Evolutionary conservation across 2,329 filamentous ascomycete genomes (phyloP), one percentile per base, ranked within the genome.

Genomic region (Periconia sp.): DNA sequence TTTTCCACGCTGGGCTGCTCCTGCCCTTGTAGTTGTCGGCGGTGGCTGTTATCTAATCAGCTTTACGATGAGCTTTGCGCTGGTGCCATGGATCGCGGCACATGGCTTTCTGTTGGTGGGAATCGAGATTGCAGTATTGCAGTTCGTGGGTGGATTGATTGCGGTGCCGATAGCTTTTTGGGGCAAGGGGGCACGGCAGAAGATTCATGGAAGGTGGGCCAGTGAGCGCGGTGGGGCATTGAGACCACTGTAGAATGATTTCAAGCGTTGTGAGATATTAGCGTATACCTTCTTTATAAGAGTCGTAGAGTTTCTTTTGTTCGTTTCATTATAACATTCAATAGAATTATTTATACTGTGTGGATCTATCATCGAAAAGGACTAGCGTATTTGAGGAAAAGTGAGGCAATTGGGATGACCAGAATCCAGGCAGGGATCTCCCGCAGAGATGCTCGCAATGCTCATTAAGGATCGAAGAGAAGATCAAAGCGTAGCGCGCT

Each of bases 51-150:
- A 56, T 35, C 25, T 65, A 1, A 16, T 57, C 3, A 52, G 46
- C 37, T 65, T 62, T 28, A 33, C 34, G 0, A 40, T 66, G 50
- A 61, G 48, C 34, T 64, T 61, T 34, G 50, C 42, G 1, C 44
- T 63, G 1, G 41, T 48, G 1, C 59, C 57, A 2, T 67, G 62
- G 62, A 55, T 64, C 9, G 29, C 30, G 0, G 40, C 52, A 5
- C 60, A 67, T 16, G 62, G 60, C 0, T 62, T 51, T 35, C 41
- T 61, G 56, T 22, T 63, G 40, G 46, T 68, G 31, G 52, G 66
- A 33, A 46, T 71, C 52, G 36, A 74, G 50, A 43, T 71, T 56
- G 36, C 65, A 58, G 31, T 66, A 29, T 42, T 73, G 50, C 48
- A 76, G 49, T 40, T 73, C 13, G 31, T 55, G 1, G 36, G 49